Percentiles rank a stretch among this genome's conserved stretches.
Conservation (phyloP, 2,329 filamentous ascomycete species). For the Exophiala bonariae region DNA sequence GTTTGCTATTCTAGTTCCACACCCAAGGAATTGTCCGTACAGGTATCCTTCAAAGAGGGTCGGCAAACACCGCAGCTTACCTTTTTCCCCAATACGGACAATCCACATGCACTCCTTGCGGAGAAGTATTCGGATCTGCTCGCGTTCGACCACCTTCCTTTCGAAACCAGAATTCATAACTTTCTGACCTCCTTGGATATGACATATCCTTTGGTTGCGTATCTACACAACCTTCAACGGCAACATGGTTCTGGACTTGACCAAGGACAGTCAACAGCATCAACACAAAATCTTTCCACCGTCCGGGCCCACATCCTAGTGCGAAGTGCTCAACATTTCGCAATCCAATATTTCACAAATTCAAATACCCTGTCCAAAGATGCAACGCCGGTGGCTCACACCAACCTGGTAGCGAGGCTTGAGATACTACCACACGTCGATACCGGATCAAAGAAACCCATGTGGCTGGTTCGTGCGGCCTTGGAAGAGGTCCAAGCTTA, state of each 20-base stretch:
- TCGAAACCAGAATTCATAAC: conserved; percentile 18
- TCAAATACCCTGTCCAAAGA: conserved; percentile 10
- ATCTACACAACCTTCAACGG: conserved; percentile 32
- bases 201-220: conserved; percentile 44
- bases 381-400: conserved; percentile 8
- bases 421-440: conserved; percentile 24
- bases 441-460: conserved; percentile 10
- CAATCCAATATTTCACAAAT: conserved; percentile 24
- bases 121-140: conserved; percentile 17
- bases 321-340: conserved; percentile 19
- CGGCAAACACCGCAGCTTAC: conserved; percentile 13
- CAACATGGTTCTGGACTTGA: conserved; percentile 8
- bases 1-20: conserved; percentile 15
- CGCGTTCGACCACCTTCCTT: conserved; percentile 8
- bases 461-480: conserved; percentile 26
- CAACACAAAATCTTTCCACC: conserved; percentile 1
- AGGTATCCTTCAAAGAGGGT: conserved; percentile 10
- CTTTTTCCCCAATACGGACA: conserved; percentile 20
- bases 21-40: conserved; percentile 12
- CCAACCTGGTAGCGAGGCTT: conserved; percentile 24
- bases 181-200: conserved; percentile 34
- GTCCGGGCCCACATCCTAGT: conserved; percentile 25
- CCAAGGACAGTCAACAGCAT: not conserved
- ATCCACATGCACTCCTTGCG: conserved; percentile 21
- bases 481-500: conserved; percentile 27